Evolutionary conservation across 257 asterid species (phyloP).

Genomic region (Agastache rugosa): DNA sequence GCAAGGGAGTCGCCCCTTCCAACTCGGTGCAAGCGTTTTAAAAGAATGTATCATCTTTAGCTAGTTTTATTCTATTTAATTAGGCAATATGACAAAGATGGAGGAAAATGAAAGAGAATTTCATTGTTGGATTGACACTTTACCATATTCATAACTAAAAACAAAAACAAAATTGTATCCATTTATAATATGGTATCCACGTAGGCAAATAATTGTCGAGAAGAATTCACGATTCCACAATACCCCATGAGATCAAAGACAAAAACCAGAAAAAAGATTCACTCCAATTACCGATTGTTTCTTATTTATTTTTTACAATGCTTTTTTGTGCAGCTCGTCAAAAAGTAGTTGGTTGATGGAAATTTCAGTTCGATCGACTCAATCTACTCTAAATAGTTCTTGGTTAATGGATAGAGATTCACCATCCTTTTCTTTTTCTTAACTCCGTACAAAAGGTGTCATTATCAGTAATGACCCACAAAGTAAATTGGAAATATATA

Average conservation of each 20-base stretch:
- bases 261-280: conserved; percentile 5
- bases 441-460: conserved; percentile 32
- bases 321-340: conserved; percentile 6
- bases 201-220: conserved; percentile 31
- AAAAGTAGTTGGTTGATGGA: conserved; percentile 37
- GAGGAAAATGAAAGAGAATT: background rate
- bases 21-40: background rate
- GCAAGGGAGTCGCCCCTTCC: background rate
- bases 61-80: background rate
- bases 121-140: conserved; percentile 23
- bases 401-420: conserved; percentile 45
- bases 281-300: conserved; percentile 2
- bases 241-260: conserved; percentile 16
- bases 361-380: conserved; percentile 31
- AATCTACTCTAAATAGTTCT: conserved; percentile 28
- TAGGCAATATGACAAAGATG: background rate
- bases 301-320: background rate
- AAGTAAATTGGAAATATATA: background rate
- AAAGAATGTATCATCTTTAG: background rate
- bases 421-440: background rate
- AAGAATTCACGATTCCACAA: background rate
- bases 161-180: conserved; percentile 32
- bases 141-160: conserved; percentile 17
- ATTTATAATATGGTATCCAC: conserved; percentile 34
- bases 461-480: conserved; percentile 26